These are phyloP conservation scores for Bertia moriformis DNA, from an alignment of 2,329 filamentous ascomycete species.

Conservation along the genomic window DNA sequence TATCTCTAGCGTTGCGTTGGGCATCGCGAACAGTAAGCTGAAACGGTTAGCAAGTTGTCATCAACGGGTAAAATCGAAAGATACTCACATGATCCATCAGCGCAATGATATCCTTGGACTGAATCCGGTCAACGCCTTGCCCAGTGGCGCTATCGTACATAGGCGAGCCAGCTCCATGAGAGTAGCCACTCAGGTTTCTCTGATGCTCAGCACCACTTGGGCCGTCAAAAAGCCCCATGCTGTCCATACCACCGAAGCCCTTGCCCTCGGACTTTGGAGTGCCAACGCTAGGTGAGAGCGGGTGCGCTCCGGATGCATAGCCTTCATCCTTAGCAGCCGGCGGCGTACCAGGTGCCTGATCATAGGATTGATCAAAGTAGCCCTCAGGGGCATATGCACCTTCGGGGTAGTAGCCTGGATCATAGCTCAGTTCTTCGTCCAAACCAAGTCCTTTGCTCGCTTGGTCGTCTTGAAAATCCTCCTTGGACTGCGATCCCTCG, in stretches of 20 bases:
- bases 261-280: constrained; percentile 20
- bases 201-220: constrained; percentile 20
- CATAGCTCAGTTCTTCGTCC: background rate
- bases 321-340: constrained; percentile 32
- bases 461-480: background rate
- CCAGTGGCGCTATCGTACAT: constrained; percentile 54
- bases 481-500: background rate
- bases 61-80: constrained; percentile 1
- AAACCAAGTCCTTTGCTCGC: background rate
- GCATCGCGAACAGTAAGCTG: constrained; percentile 54
- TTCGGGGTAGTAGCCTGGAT: background rate
- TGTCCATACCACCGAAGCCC: constrained; percentile 21
- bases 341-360: constrained; percentile 5
- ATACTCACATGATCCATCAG: constrained; percentile 50
- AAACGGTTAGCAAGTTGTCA: background rate
- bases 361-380: constrained; percentile 4
- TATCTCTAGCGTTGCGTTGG: constrained; percentile 56
- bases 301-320: constrained; percentile 36
- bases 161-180: constrained; percentile 49
- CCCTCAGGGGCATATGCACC: background rate
- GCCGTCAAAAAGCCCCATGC: constrained; percentile 18
- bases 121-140: constrained; percentile 47
- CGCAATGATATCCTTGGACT: constrained; percentile 57
- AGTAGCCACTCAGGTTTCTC: constrained; percentile 39
- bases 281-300: constrained; percentile 19